Evolutionary conservation across 1,284 basidiomycete genomes (phyloP).

Genomic region (Schizophyllum amplum): DNA sequence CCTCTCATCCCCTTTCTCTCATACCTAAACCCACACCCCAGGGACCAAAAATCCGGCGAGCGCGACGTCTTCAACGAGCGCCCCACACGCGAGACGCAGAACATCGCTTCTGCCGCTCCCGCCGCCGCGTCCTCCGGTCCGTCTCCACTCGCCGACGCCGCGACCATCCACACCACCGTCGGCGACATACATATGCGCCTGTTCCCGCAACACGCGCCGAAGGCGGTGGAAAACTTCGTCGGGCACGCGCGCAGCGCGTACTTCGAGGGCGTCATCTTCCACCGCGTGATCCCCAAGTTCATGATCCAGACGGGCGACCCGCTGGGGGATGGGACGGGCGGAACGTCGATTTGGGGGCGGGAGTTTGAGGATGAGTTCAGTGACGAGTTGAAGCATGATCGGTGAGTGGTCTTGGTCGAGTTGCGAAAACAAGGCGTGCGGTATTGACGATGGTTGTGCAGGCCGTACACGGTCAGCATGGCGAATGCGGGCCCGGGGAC

Average conservation of each 20-base stretch:
- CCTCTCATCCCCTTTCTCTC: not conserved
- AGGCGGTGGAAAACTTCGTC: conserved; percentile 96
- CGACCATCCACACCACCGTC: conserved; percentile 90
- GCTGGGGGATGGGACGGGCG: conserved; percentile 95
- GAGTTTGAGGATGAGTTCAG: conserved; percentile 97
- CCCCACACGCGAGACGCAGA: conserved; percentile 94
- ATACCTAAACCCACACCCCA: conserved; percentile 21
- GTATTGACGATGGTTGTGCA: conserved; percentile 21
- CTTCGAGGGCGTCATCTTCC: conserved; percentile 93
- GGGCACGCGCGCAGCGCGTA: conserved; percentile 89
- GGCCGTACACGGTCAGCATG: conserved; percentile 97
- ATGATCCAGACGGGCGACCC: conserved; percentile 99
- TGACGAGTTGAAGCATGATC: conserved; percentile 83
- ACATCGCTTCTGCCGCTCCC: conserved; percentile 68
- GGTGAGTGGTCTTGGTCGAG: conserved; percentile 35
- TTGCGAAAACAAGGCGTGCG: not conserved
- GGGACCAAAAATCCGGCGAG: conserved; percentile 82
- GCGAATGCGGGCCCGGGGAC: conserved; percentile 95
- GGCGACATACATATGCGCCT: conserved; percentile 92
- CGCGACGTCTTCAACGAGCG: conserved; percentile 98
- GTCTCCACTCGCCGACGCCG: conserved; percentile 63
- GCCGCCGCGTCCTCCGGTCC: conserved; percentile 42
- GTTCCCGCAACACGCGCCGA: conserved; percentile 88
- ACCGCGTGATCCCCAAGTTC: conserved; percentile 97
- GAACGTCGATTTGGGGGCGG: conserved; percentile 87